These are phyloP conservation scores for Fusarium xylarioides DNA, from an alignment of 2,329 filamentous ascomycete species.

Conservation along the genomic window DNA sequence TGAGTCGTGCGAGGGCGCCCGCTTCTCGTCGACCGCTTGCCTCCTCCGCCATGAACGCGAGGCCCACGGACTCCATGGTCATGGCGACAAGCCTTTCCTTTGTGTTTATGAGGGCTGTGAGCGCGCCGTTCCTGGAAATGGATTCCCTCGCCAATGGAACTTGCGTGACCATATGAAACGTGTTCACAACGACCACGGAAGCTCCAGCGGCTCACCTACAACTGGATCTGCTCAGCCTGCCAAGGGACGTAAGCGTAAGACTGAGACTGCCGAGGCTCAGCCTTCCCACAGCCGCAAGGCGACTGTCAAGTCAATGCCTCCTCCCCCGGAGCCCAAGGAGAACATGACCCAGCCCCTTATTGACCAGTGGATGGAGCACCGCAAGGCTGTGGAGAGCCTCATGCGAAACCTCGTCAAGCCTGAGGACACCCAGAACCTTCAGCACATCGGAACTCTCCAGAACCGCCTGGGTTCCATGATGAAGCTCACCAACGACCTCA, in stretches of 20 bases:
- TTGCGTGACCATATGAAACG: conserved; percentile 96
- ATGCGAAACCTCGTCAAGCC: conserved; percentile 60
- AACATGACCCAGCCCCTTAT: conserved; percentile 53
- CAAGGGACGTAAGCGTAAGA: conserved; percentile 69
- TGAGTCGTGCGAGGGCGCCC: conserved; percentile 80
- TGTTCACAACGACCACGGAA: conserved; percentile 76
- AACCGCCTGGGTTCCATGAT: conserved; percentile 61
- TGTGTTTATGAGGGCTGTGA: conserved; percentile 91
- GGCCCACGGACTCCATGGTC: conserved; percentile 94
- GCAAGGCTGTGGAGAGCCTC: conserved; percentile 69
- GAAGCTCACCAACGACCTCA: conserved; percentile 54
- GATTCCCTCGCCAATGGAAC: conserved; percentile 96
- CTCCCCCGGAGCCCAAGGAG: conserved; percentile 46
- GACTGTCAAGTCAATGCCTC: conserved; percentile 53
- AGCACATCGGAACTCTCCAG: conserved; percentile 62
- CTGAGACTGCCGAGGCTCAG: conserved; percentile 55
- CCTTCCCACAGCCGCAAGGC: conserved; percentile 59
- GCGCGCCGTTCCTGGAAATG: conserved; percentile 80
- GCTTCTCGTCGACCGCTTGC: conserved; percentile 95
- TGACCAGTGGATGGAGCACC: conserved; percentile 69
- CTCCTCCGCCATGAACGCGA: conserved; percentile 94
- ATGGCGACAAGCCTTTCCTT: conserved; percentile 90
- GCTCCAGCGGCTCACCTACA: conserved; percentile 53
- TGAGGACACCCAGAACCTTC: conserved; percentile 61
- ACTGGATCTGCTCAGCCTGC: conserved; percentile 45